Evolutionary conservation across 2,329 filamentous ascomycete species (phyloP).

Genomic region (Ascochyta clinopodiicola): DNA sequence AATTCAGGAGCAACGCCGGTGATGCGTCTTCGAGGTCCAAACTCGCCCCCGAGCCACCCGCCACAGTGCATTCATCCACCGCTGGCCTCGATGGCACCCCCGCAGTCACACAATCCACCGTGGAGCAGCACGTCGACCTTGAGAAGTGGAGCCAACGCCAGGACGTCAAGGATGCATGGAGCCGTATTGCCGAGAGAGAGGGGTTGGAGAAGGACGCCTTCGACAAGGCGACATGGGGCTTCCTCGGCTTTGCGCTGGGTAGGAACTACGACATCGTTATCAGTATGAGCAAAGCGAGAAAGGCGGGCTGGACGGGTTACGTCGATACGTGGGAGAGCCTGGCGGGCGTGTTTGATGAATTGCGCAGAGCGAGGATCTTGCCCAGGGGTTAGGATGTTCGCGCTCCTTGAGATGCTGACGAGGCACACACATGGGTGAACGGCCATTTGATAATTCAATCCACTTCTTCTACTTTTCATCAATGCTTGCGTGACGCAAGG

Average conservation of each 20-base stretch:
- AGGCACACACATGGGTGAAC: too few relatives aligned
- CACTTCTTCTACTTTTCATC: too few relatives aligned
- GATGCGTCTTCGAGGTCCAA: not conserved
- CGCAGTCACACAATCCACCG: slow-evolving; percentile 23
- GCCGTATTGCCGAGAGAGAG: slow-evolving; percentile 42
- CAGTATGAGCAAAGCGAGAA: slow-evolving; percentile 57
- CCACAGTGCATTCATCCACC: slow-evolving; percentile 26
- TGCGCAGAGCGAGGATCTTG: slow-evolving; percentile 39
- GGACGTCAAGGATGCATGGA: slow-evolving; percentile 52
- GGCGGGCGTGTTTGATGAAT: slow-evolving; percentile 43
- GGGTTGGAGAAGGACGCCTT: slow-evolving; percentile 49
- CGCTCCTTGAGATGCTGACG: not conserved
- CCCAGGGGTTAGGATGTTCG: slow-evolving; percentile 3
- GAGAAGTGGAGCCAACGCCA: slow-evolving; percentile 50
- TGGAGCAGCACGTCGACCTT: slow-evolving; percentile 52
- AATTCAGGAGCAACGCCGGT: slow-evolving; percentile 18
- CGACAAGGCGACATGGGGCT: slow-evolving; percentile 55
- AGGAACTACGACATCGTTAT: slow-evolving; percentile 51
- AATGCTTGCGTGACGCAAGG: too few relatives aligned
- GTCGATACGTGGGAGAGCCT: slow-evolving; percentile 47
- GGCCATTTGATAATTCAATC: too few relatives aligned
- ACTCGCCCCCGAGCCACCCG: slow-evolving; percentile 30
- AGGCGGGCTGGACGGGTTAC: slow-evolving; percentile 53
- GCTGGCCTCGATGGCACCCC: slow-evolving; percentile 19
- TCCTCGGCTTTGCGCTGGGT: slow-evolving; percentile 53